Evolutionary conservation across 441 rosid species (phyloP), one percentile per base, ranked within the genome.

Genomic region (Corymbia citriodora): DNA sequence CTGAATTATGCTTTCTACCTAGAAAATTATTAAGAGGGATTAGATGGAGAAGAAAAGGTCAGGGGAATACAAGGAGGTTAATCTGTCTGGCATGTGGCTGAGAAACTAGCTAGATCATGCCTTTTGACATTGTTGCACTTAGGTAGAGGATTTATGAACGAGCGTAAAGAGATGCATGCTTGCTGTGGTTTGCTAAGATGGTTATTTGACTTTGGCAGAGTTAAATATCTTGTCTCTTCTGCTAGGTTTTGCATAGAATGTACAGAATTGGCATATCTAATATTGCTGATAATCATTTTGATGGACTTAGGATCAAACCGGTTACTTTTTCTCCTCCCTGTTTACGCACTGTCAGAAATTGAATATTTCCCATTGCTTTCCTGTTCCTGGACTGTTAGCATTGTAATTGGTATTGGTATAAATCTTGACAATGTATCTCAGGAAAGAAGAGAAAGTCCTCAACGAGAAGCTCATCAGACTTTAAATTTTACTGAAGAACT

Each of bases 401-500:
- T 23, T 3, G 52, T 45, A 79, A 23, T 79, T 48, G n/a, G 10
- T 40, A 13, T 45, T 1, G 52, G 85, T 45, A 13, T 79, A 45
- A 45, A 79, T 79, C 45, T 79, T 45, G 52, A 79, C 10, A 79
- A 79, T 79, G 52, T 21, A 79, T 79, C n/a, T 45, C 88, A 96
- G 92, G 91, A 90, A 83, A 94, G 93, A 93, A 93, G 92, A 89
- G 91, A 92, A 63, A 90, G 91, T 90, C 89, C 79, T 12, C 94
- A 93, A 86, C 90, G 89, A 65, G 93, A 93, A 92, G 93, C 92
- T 65, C 95, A 82, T 85, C 92, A 90, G 89, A 89, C 87, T 89
- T 92, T 95, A 88, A 97, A 98, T 93, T 93, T 95, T 88, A 95
- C 98, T 1, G 95, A 95, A 92, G 99, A 97, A 93, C 88, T 95